Base-by-base conservation (phyloP, 805 yeast species). In the Candida cerambycidarum region DNA sequence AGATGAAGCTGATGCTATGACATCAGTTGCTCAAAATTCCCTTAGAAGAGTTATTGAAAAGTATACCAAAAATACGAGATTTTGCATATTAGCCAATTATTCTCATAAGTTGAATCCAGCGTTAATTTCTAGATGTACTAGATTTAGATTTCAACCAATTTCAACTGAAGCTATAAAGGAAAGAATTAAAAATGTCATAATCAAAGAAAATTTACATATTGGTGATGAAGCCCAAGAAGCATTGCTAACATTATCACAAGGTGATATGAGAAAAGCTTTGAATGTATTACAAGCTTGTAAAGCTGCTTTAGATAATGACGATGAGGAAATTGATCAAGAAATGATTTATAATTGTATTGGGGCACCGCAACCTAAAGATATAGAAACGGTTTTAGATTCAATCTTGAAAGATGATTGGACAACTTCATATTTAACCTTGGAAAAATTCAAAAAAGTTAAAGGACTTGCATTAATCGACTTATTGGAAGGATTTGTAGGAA, bases 1-100 rank as follows among this genome's bases (percentile, higher is more conserved):
- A 46, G 98, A 92, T 67, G 98, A 92, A 67, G 97, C 97, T 0
- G 97, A 86, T 63, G 88, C 93, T n/a, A 85, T 86, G 95, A 85
- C 93, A 1, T 80, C 83, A 45, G 89, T 82, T 19, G 93, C 95
- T 1, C 93, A 86, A 59, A 86, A 87, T 59, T 89, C 93, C 1
- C 67, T 86, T 49, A 75, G 95, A 65, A 68, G 95, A 54, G 81
- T 83, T 55, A 92, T 92, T 59, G 98, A 92, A 60, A 89, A 86
- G 58, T 92, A 89, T 59, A 89, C 97, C 16, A 85, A 88, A 56
- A 90, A 89, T 62, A 89, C 97, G n/a, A 76, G 98, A 50, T 92
- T 92, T 62, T 90, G 97, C 66, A 89, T 93, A 35, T 71, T 93
- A 57, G 98, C 99, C 37, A 93, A 93, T 62, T 93, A 93, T 67